A percentile compares a stretch with the other conserved stretches of the same genome.
Evolutionary conservation across 306 rosid genomes (phyloP).

Genomic region (Cucurbita pepo): DNA sequence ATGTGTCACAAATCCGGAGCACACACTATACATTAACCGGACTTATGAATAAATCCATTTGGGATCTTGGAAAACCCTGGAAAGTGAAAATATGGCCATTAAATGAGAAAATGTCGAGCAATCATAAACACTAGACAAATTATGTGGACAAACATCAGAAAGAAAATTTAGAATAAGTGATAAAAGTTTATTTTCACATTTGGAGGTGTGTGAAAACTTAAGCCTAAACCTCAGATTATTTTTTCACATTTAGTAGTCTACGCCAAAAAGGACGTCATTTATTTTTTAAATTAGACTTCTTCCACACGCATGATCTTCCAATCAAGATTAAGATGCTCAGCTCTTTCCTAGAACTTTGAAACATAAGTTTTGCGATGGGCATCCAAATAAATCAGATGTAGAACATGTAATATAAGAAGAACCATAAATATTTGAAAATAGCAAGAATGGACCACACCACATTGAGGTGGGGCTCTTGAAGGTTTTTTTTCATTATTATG

Average conservation of each 20-base stretch:
- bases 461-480: not conserved
- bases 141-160: not conserved
- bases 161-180: not conserved
- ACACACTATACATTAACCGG: conserved; percentile 18
- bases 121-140: not conserved
- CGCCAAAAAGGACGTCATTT: not conserved
- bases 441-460: not conserved
- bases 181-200: not conserved
- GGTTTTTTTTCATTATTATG: not conserved
- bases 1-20: conserved; percentile 14
- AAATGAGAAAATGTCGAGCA: not conserved
- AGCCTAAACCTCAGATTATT: not conserved
- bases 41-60: conserved; percentile 21
- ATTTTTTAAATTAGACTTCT: not conserved
- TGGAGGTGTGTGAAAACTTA: not conserved
- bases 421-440: not conserved
- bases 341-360: not conserved
- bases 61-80: conserved; percentile 33
- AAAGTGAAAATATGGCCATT: conserved; percentile 1
- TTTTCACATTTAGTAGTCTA: not conserved
- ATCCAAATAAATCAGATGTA: not conserved
- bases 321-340: not conserved
- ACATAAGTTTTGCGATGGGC: not conserved
- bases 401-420: not conserved
- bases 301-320: not conserved